Percentiles rank a stretch among this genome's conserved stretches.
phyloP scores from a whole-genome alignment of 176 grass and related monocot genomes.

The Pontederia paniculata region DNA sequence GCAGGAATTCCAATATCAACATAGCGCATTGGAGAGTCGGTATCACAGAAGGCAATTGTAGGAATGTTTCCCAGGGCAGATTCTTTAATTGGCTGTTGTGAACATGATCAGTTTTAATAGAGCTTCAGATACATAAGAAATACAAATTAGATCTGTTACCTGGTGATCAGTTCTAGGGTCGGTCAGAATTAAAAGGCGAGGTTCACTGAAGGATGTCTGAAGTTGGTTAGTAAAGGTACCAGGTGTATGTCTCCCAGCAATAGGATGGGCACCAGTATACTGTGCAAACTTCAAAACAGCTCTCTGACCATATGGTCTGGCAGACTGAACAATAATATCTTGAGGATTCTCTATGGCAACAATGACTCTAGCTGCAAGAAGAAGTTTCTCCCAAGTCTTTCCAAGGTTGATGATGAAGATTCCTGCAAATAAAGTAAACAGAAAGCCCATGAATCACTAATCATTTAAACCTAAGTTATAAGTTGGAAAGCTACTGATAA shows the following conservation, averaged over 20 bases:
- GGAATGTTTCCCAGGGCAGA: conserved; percentile 10
- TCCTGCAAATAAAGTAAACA: background rate
- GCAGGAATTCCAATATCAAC: conserved; percentile 15
- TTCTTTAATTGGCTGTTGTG: conserved; percentile 12
- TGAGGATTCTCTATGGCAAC: conserved; percentile 12
- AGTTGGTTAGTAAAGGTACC: conserved; percentile 14
- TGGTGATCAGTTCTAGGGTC: conserved; percentile 18
- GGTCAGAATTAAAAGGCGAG: conserved; percentile 8
- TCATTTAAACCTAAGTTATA: background rate
- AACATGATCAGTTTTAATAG: background rate
- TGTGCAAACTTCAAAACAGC: conserved; percentile 17
- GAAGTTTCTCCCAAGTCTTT: conserved; percentile 13
- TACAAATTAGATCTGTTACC: background rate
- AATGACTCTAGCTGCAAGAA: conserved; percentile 9
- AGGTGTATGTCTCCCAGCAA: conserved; percentile 12
- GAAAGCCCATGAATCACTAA: background rate
- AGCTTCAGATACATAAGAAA: too few relatives aligned
- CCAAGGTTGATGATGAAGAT: conserved; percentile 17
- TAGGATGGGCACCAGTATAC: conserved; percentile 15
- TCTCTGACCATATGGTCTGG: conserved; percentile 14
- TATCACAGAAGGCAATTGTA: conserved; percentile 16
- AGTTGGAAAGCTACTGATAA: background rate
- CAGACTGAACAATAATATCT: conserved; percentile 13
- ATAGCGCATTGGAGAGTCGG: conserved; percentile 15
- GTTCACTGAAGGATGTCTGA: conserved; percentile 10